A percentile compares a stretch with the other conserved stretches of the same genome.
Conservation (phyloP, 306 rosid genomes). For the Fragaria nilgerrensis region DNA sequence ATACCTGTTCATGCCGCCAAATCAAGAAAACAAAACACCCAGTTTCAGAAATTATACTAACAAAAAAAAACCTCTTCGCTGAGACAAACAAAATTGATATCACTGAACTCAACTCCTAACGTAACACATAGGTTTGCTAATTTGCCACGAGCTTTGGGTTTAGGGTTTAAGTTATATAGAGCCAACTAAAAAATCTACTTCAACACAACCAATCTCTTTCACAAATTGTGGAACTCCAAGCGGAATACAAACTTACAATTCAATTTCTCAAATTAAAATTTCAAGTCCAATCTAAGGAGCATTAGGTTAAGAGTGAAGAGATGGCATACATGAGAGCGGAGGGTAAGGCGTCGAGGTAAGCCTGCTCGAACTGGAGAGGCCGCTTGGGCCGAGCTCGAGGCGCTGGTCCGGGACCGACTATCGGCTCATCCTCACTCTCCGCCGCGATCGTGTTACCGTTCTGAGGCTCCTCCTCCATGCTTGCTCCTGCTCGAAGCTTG, state of each 20-base stretch:
- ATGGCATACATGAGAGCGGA: slow-evolving; percentile 69
- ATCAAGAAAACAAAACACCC: neutral
- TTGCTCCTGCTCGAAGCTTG: neutral
- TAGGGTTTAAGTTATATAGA: neutral
- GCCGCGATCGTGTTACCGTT: slow-evolving; percentile 22
- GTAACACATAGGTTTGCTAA: neutral
- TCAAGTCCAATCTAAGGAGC: neutral
- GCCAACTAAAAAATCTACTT: neutral
- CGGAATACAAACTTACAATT: neutral
- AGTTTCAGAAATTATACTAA: neutral
- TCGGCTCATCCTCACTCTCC: slow-evolving; percentile 46
- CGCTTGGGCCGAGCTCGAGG: slow-evolving; percentile 78
- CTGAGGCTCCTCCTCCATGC: slow-evolving; percentile 33
- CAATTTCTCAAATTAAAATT: neutral
- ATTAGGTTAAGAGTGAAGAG: neutral
- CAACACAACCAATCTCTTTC: neutral
- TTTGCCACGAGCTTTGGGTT: neutral
- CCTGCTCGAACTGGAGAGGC: slow-evolving; percentile 94
- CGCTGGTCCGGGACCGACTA: slow-evolving; percentile 83
- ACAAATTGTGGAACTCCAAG: neutral
- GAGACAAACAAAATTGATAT: neutral
- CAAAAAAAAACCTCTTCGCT: neutral
- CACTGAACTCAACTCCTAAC: neutral
- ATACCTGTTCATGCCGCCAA: slow-evolving; percentile 51
- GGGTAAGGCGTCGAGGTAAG: slow-evolving; percentile 88